Base-by-base conservation (phyloP, 2,329 filamentous ascomycete genomes). In the Penicillium sp. region DNA sequence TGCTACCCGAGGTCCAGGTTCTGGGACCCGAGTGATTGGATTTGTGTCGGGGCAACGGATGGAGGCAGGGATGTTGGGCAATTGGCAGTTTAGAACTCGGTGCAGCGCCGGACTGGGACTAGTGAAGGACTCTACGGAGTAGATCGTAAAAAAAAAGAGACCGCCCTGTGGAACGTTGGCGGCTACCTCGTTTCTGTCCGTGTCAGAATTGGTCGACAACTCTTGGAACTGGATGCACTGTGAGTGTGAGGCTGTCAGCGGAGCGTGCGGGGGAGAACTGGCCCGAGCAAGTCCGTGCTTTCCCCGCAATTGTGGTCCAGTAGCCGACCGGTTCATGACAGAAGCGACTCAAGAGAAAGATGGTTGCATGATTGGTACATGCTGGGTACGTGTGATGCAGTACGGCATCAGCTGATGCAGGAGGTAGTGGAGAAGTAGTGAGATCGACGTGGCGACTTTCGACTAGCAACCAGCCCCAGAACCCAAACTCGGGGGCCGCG, bases 231-330 rank as follows among this genome's bases (percentile, higher is more conserved):
- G 25, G 25, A 28, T 28, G 25, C 5, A 28, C 25, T 28, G 25
- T 28, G 1, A 28, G 5, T 28, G 5, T 28, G 25, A 28, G 25
- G 25, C 25, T 28, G 45, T 28, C 8, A 17, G 37, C 17, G 43
- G 25, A 37, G 22, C 59, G 57, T 61, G 61, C 58, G 61, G 61
- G 61, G 60, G 61, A 55, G 49, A 54, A 41, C 39, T 17, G 49
- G 22, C 51, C 52, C 53, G 47, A 57, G 61, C 57, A 25, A 31
- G 59, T 60, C 60, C 45, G 59, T 68, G 64, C 66, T 68, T 71
- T 66, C 69, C 69, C 70, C 70, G 67, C 69, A 47, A 71, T 62
- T 35, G 10, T 3, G 50, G 43, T 42, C 59, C 58, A 31, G 31
- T 10, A 31, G 31, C 31, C 43, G 31, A 17, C 20, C 39, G 39